Percentiles rank a stretch among this genome's conserved stretches.
Evolutionary conservation across 1,139 yeast genomes (phyloP).

Genomic region (Hansenula sp.): DNA sequence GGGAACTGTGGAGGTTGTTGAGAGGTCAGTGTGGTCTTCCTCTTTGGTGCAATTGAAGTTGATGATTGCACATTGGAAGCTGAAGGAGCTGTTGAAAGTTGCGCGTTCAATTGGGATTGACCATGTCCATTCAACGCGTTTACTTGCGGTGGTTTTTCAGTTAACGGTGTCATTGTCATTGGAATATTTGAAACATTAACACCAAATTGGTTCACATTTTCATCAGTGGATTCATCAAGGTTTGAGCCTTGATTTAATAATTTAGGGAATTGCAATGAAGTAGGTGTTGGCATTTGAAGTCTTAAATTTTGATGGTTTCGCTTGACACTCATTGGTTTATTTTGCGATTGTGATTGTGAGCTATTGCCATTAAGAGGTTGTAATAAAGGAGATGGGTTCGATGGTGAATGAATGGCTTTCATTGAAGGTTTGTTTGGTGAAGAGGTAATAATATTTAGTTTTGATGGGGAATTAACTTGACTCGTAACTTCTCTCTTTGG

Average conservation of each 20-base stretch:
- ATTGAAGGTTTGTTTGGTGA: slow-evolving; percentile 22
- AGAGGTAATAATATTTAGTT: slow-evolving; percentile 10
- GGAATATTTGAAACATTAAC: slow-evolving; percentile 49
- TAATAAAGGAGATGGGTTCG: slow-evolving; percentile 21
- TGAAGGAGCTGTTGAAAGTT: slow-evolving; percentile 41
- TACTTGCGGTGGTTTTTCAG: slow-evolving; percentile 43
- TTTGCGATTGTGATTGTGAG: slow-evolving; percentile 1
- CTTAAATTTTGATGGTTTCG: slow-evolving; percentile 36
- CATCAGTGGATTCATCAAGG: slow-evolving; percentile 17
- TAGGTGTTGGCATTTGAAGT: slow-evolving; percentile 48
- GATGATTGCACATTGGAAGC: not conserved
- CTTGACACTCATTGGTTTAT: slow-evolving; percentile 42
- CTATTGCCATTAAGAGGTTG: slow-evolving; percentile 20
- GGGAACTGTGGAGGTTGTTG: slow-evolving; percentile 20
- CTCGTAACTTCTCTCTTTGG: slow-evolving; percentile 18
- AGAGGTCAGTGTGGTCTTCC: slow-evolving; percentile 13
- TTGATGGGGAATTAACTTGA: slow-evolving; percentile 17
- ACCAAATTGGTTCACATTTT: slow-evolving; percentile 62
- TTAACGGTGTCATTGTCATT: slow-evolving; percentile 73
- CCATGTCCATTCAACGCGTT: too few species aligned
- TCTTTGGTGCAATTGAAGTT: slow-evolving; percentile 7
- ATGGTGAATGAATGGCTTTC: slow-evolving; percentile 23
- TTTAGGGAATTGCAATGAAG: slow-evolving; percentile 28
- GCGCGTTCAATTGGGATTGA: too few species aligned
- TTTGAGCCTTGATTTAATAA: slow-evolving; percentile 25